These are phyloP conservation scores for Rhynchospora tenuis DNA, from an alignment of 176 grass and related monocot species.

Conservation along the genomic window DNA sequence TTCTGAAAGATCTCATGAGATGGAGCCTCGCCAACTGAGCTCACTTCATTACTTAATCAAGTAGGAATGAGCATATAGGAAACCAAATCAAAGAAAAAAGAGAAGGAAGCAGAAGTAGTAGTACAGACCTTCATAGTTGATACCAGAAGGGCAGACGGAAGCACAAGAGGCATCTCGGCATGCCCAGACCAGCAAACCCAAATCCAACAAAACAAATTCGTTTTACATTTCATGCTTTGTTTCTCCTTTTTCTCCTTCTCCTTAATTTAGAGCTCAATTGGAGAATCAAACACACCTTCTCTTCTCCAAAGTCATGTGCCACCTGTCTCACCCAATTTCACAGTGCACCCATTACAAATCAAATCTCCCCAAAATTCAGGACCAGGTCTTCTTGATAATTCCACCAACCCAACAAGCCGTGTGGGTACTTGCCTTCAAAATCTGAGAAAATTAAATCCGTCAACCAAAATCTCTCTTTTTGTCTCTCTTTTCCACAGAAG, in stretches of 20 bases:
- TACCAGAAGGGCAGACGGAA: constrained; percentile 38
- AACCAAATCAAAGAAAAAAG: not conserved
- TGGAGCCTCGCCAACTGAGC: not conserved
- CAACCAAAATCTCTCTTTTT: too few relatives aligned
- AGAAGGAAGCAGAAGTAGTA: constrained; percentile 6
- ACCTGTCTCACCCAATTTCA: too few relatives aligned
- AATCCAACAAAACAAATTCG: constrained; percentile 23
- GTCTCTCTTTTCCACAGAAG: too few relatives aligned
- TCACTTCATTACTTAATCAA: not conserved
- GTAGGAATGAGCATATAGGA: not conserved
- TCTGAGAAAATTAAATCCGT: too few relatives aligned
- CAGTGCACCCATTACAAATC: too few relatives aligned
- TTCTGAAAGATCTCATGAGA: not conserved
- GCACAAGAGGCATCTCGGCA: constrained; percentile 23
- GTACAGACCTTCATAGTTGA: constrained; percentile 47
- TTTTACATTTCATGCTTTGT: constrained; percentile 11
- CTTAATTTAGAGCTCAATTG: too few relatives aligned
- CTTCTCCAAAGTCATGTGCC: too few relatives aligned
- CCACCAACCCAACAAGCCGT: too few relatives aligned
- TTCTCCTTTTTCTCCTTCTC: not conserved
- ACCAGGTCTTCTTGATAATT: too few relatives aligned
- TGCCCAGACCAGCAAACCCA: constrained; percentile 21
- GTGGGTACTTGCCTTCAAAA: too few relatives aligned
- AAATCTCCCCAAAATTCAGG: too few relatives aligned
- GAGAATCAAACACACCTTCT: too few relatives aligned